Evolutionary conservation across 352 stramenopile species (phyloP).

Genomic region (Thraustochytrium aureum): DNA sequence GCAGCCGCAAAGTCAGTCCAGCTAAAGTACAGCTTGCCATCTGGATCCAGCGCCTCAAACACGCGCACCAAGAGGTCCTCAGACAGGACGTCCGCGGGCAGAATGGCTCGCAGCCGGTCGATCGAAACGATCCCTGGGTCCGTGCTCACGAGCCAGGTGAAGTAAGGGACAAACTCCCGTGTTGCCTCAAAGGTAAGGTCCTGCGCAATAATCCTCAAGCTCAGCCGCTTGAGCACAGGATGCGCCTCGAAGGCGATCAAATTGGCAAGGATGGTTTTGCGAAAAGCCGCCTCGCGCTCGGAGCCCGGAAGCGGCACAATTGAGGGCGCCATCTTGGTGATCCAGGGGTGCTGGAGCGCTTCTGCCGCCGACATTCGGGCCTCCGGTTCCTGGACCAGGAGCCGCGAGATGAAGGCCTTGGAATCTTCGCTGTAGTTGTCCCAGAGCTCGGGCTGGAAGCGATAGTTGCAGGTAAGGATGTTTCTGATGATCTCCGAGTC

Average conservation of each 20-base stretch:
- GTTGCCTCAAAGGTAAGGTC: slow-evolving; percentile 3
- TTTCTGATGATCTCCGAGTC: slow-evolving; percentile 57
- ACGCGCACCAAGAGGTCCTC: not conserved
- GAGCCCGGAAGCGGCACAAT: not conserved
- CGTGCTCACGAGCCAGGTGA: not conserved
- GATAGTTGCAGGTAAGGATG: slow-evolving; percentile 9
- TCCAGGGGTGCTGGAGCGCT: slow-evolving; percentile 84
- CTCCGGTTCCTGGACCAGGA: slow-evolving; percentile 80
- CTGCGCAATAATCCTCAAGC: not conserved
- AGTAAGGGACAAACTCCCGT: not conserved
- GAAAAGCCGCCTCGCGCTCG: not conserved
- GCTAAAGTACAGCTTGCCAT: slow-evolving; percentile 39
- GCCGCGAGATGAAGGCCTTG: slow-evolving; percentile 85
- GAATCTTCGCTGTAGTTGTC: slow-evolving; percentile 68
- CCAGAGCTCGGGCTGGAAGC: slow-evolving; percentile 2
- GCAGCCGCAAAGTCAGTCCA: slow-evolving; percentile 38
- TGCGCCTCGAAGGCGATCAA: not conserved
- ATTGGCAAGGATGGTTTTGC: not conserved
- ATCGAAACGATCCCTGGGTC: slow-evolving; percentile 34
- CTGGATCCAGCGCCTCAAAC: slow-evolving; percentile 34
- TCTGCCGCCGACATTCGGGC: slow-evolving; percentile 74
- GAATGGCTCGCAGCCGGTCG: slow-evolving; percentile 3
- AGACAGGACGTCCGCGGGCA: not conserved
- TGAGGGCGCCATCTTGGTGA: slow-evolving; percentile 59
- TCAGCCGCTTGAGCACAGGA: slow-evolving; percentile 20